A percentile compares a stretch with the other conserved stretches of the same genome.
Conservation (phyloP, 176 grass and related monocot genomes). For the Phoenix roebelenii region DNA sequence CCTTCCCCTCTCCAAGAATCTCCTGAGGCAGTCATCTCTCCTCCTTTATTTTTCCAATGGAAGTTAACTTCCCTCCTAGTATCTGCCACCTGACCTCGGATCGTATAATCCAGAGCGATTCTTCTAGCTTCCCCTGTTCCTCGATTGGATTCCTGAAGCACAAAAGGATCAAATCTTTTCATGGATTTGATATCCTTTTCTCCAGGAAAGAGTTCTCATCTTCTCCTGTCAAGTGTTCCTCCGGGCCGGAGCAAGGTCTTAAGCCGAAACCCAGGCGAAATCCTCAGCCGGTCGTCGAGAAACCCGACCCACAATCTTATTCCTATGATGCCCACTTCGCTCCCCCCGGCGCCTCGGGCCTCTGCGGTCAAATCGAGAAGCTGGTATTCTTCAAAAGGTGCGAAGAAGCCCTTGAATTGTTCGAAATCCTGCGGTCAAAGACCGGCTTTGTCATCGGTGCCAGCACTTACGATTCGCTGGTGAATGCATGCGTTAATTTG, state of each 20-base stretch:
- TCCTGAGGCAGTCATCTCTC: background rate
- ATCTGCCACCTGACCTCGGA: conserved; percentile 17
- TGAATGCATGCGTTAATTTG: conserved; percentile 34
- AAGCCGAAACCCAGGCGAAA: conserved; percentile 32
- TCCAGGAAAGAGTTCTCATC: background rate
- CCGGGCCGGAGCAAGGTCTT: conserved; percentile 20
- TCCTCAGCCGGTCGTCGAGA: background rate
- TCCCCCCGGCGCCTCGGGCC: background rate
- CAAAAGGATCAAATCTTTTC: conserved; percentile 11
- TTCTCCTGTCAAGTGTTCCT: conserved; percentile 8
- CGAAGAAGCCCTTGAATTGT: conserved; percentile 51
- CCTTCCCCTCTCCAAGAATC: no score
- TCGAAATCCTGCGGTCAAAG: conserved; percentile 27
- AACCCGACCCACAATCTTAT: background rate
- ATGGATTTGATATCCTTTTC: conserved; percentile 13
- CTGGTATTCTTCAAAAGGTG: conserved; percentile 33
- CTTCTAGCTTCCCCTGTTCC: background rate
- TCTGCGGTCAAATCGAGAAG: conserved; percentile 42
- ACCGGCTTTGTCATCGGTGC: conserved; percentile 16
- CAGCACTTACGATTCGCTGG: conserved; percentile 48
- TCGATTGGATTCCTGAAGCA: background rate
- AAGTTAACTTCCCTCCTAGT: conserved; percentile 16
- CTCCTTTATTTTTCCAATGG: conserved; percentile 4
- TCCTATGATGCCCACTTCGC: background rate
- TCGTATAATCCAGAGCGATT: background rate